phyloP scores from a whole-genome alignment of 129 eudicot species.

The Erigeron canadensis region DNA sequence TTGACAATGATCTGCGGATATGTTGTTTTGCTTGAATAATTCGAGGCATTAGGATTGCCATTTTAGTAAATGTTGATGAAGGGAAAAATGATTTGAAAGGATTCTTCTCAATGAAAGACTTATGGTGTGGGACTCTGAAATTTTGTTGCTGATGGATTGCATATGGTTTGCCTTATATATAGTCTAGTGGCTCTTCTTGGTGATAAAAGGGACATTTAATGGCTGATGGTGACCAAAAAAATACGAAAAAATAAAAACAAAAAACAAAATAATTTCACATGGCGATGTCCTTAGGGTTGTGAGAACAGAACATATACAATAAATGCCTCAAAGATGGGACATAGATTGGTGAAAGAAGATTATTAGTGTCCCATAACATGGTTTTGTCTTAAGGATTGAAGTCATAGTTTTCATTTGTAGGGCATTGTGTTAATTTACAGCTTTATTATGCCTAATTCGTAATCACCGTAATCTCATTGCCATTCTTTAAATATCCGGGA shows the following conservation, averaged over 20 bases:
- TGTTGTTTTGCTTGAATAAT: background rate
- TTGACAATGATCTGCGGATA: background rate
- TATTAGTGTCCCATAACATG: background rate
- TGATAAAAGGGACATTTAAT: background rate
- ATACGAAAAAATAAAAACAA: too few species aligned
- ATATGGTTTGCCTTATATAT: background rate
- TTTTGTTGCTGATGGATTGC: background rate
- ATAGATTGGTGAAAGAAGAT: background rate
- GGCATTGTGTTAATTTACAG: background rate
- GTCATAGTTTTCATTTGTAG: background rate
- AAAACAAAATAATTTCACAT: background rate
- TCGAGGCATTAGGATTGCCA: background rate
- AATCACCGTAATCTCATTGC: too few species aligned
- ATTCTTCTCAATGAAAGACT: background rate
- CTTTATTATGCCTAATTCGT: too few species aligned
- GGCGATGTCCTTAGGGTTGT: too few species aligned
- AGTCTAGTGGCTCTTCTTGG: background rate
- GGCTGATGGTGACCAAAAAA: background rate
- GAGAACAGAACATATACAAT: too few species aligned
- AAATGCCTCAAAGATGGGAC: too few species aligned
- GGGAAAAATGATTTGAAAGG: background rate
- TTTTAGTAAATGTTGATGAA: background rate
- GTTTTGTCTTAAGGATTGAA: background rate
- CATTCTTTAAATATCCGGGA: too few species aligned
- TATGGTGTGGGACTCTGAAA: background rate